A percentile compares a stretch with the other conserved stretches of the same genome.
These are phyloP conservation scores for Aegilops umbellulata DNA, from an alignment of 176 grass and related monocot species.

Conservation along the genomic window DNA sequence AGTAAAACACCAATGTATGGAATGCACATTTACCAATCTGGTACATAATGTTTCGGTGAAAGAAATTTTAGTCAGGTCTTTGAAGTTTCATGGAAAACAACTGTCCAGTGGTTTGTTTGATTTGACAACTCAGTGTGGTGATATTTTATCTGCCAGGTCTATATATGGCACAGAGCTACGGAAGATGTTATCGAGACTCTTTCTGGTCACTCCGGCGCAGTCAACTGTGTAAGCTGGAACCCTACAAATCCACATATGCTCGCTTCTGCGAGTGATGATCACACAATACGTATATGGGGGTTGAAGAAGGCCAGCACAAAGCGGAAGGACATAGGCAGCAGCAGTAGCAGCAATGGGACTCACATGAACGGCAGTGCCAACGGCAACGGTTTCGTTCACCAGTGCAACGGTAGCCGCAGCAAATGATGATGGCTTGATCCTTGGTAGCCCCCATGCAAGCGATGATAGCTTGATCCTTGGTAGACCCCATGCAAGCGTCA, in stretches of 20 bases:
- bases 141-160: constrained; percentile 52
- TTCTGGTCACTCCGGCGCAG: constrained; percentile 72
- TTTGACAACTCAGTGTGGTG: background rate
- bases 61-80: background rate
- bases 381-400: constrained; percentile 56
- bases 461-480: constrained; percentile 14
- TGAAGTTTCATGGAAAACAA: background rate
- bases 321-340: constrained; percentile 51
- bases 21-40: background rate
- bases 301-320: constrained; percentile 48
- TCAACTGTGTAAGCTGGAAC: constrained; percentile 95
- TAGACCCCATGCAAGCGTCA: constrained; percentile 34
- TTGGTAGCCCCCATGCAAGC: constrained; percentile 34
- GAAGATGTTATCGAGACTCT: constrained; percentile 71
- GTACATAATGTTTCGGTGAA: background rate
- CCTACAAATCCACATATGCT: constrained; percentile 86
- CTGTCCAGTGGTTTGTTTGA: background rate
- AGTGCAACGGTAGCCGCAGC: constrained; percentile 71
- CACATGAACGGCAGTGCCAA: constrained; percentile 44
- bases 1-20: background rate
- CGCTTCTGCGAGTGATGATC: constrained; percentile 78
- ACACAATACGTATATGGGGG: constrained; percentile 86
- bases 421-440: constrained; percentile 37
- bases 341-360: constrained; percentile 39
- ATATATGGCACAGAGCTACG: constrained; percentile 84